Evolutionary conservation across 805 yeast genomes (phyloP).

Genomic region (Teunomyces pallodes): DNA sequence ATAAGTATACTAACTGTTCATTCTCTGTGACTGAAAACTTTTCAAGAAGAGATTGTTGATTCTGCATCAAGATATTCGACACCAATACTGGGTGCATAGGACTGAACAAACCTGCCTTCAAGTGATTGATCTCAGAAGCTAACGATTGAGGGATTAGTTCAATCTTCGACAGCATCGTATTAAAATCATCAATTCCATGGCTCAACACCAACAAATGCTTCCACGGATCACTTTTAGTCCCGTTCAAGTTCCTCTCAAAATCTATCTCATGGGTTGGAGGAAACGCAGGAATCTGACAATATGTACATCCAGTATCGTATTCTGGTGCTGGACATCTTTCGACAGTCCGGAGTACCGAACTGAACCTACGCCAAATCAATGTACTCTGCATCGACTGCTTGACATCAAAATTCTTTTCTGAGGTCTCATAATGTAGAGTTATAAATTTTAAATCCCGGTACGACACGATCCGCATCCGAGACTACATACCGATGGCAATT

Average conservation of each 20-base stretch:
- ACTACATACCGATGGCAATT: neutral
- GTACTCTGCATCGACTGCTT: neutral
- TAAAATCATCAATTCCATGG: slow-evolving; percentile 35
- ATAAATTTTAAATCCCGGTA: neutral
- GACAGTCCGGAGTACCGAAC: neutral
- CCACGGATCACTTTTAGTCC: slow-evolving; percentile 51
- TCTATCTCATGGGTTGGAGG: slow-evolving; percentile 46
- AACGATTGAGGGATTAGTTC: slow-evolving; percentile 48
- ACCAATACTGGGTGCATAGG: slow-evolving; percentile 51
- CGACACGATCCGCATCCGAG: neutral
- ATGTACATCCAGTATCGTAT: slow-evolving; percentile 62
- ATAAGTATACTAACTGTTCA: slow-evolving; percentile 40
- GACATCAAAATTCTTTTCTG: neutral
- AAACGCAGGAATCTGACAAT: slow-evolving; percentile 40
- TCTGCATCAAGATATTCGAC: slow-evolving; percentile 41
- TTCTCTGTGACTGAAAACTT: slow-evolving; percentile 1
- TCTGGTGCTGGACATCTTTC: slow-evolving; percentile 48
- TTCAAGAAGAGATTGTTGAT: slow-evolving; percentile 9
- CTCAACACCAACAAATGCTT: slow-evolving; percentile 56
- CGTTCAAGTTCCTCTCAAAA: slow-evolving; percentile 35
- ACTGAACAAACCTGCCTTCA: slow-evolving; percentile 32
- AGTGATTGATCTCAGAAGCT: slow-evolving; percentile 35
- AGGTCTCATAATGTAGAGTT: neutral
- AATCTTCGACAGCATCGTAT: slow-evolving; percentile 48
- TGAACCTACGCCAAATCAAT: slow-evolving; percentile 1